A percentile compares a stretch with the other conserved stretches of the same genome.
Evolutionary conservation across 1,139 yeast genomes (phyloP).

Genomic region (Candida gigantensis): DNA sequence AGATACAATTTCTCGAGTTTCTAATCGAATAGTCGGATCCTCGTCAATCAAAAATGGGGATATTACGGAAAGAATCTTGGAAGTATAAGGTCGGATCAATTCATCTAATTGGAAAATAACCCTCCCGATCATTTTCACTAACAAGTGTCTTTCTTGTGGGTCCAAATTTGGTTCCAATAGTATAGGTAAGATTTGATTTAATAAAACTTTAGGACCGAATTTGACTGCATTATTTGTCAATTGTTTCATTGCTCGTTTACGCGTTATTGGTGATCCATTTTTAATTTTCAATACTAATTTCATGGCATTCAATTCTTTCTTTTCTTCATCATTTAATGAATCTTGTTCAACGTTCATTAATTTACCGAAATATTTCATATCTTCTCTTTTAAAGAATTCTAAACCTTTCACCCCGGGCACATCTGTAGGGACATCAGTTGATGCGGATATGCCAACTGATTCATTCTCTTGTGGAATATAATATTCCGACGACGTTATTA

Average conservation of each 20-base stretch:
- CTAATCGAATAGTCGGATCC: slow-evolving; percentile 68
- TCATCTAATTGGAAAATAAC: slow-evolving; percentile 66
- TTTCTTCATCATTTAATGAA: slow-evolving; percentile 49
- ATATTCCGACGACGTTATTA: slow-evolving; percentile 19
- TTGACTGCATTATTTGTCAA: slow-evolving; percentile 63
- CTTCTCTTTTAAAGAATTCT: slow-evolving; percentile 70
- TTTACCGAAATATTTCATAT: slow-evolving; percentile 69
- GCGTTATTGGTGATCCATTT: slow-evolving; percentile 68
- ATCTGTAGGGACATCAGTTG: slow-evolving; percentile 43
- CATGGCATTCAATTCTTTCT: slow-evolving; percentile 63
- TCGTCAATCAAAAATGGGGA: slow-evolving; percentile 83
- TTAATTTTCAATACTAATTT: slow-evolving; percentile 67
- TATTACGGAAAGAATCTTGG: slow-evolving; percentile 68
- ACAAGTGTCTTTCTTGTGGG: slow-evolving; percentile 80
- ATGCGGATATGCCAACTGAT: slow-evolving; percentile 2
- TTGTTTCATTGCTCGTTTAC: slow-evolving; percentile 72
- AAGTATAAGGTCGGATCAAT: slow-evolving; percentile 70
- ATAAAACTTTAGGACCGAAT: slow-evolving; percentile 71
- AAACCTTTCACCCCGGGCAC: slow-evolving; percentile 61
- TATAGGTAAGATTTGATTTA: slow-evolving; percentile 71
- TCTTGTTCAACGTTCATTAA: slow-evolving; percentile 42
- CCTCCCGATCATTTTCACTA: slow-evolving; percentile 76
- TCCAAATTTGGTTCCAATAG: slow-evolving; percentile 72
- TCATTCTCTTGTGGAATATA: slow-evolving; percentile 28
- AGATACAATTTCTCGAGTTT: slow-evolving; percentile 79